A percentile compares a stretch with the other conserved stretches of the same genome.
Conservation (phyloP, 2,329 filamentous ascomycete species). For the Trichoderma simmonsii region DNA sequence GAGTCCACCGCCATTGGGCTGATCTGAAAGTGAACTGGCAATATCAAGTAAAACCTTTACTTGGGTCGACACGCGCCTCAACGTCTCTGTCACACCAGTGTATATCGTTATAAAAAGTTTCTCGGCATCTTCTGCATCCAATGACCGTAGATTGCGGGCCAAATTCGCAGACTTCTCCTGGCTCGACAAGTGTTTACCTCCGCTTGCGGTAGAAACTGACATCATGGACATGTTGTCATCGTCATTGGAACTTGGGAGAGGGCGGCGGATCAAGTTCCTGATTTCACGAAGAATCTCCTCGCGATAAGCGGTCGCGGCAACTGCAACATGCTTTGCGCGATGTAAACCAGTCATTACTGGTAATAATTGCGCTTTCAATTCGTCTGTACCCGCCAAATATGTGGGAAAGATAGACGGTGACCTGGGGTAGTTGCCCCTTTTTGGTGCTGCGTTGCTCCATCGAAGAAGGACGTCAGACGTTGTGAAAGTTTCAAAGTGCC, state of each 20-base stretch:
- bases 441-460: constrained; percentile 76
- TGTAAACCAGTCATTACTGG: constrained; percentile 75
- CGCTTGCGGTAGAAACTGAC: constrained; percentile 73
- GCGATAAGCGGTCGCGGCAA: constrained; percentile 79
- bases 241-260: constrained; percentile 88
- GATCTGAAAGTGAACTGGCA: constrained; percentile 66
- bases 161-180: constrained; percentile 88
- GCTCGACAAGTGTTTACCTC: constrained; percentile 66
- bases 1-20: constrained; percentile 37
- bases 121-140: constrained; percentile 83
- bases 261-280: constrained; percentile 75
- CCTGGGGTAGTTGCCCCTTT: constrained; percentile 65
- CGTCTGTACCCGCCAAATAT: constrained; percentile 71
- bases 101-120: constrained; percentile 79
- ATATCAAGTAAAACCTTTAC: constrained; percentile 94
- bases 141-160: constrained; percentile 78
- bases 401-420: constrained; percentile 69
- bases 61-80: constrained; percentile 82
- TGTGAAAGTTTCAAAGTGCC: constrained; percentile 74
- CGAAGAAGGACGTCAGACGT: constrained; percentile 72
- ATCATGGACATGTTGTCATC: constrained; percentile 90
- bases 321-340: constrained; percentile 72
- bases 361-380: constrained; percentile 67
- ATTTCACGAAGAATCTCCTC: constrained; percentile 83
- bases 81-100: constrained; percentile 78